Percentiles rank a stretch among this genome's conserved stretches.
Evolutionary conservation across 2,329 filamentous ascomycete genomes (phyloP).

Genomic region (Pseudogymnoascus sp.): DNA sequence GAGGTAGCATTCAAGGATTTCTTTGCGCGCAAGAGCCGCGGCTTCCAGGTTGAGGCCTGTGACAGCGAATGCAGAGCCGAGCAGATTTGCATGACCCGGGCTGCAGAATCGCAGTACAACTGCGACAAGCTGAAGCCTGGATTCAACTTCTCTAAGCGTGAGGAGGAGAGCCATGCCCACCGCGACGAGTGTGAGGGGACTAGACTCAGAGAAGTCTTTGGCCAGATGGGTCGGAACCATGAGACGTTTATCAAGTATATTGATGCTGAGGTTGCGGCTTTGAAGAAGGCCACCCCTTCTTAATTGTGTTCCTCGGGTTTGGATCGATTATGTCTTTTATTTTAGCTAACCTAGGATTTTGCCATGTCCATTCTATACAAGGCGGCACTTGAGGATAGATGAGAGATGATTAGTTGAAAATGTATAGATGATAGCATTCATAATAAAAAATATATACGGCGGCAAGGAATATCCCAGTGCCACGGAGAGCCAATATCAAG

Average conservation of each 20-base stretch:
- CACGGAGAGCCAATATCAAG: background rate
- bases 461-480: background rate
- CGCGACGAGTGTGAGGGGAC: slow-evolving; percentile 13
- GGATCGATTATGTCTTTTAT: background rate
- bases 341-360: background rate
- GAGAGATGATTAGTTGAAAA: background rate
- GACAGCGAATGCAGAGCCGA: slow-evolving; percentile 34
- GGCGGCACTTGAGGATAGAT: background rate
- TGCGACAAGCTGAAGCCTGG: slow-evolving; percentile 36
- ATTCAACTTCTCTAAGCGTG: slow-evolving; percentile 29
- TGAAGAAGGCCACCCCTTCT: background rate
- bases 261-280: background rate
- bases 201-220: slow-evolving; percentile 8
- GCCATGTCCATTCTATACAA: background rate
- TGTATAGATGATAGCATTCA: background rate
- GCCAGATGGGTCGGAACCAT: background rate
- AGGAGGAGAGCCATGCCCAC: slow-evolving; percentile 14
- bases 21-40: slow-evolving; percentile 39
- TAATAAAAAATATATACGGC: background rate
- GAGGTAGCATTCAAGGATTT: slow-evolving; percentile 40
- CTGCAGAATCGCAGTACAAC: slow-evolving; percentile 45
- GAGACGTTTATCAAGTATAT: background rate
- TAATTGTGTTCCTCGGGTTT: background rate
- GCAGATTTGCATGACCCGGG: slow-evolving; percentile 48
- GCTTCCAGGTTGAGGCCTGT: slow-evolving; percentile 37